phyloP scores from a whole-genome alignment of 2,329 filamentous ascomycete genomes.

The Fusarium sp. region DNA sequence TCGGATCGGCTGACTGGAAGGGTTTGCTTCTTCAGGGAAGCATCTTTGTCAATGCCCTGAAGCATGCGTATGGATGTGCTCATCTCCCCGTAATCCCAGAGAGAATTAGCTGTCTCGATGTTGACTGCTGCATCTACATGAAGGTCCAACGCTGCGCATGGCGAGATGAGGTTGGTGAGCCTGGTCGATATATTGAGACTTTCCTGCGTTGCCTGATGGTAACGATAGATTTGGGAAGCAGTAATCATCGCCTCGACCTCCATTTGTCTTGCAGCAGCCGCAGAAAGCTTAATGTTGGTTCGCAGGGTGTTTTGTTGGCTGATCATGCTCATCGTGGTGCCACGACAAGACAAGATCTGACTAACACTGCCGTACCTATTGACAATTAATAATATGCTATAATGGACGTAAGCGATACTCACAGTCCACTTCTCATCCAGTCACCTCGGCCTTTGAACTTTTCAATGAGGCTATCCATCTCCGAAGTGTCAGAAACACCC shows the following conservation, averaged over 20 bases:
- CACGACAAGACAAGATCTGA: slow-evolving; percentile 83
- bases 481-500: slow-evolving; percentile 67
- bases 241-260: slow-evolving; percentile 83
- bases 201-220: slow-evolving; percentile 86
- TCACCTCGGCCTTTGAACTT: slow-evolving; percentile 74
- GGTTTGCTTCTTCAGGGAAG: slow-evolving; percentile 74
- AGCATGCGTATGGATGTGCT: slow-evolving; percentile 90
- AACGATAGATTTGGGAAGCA: slow-evolving; percentile 80
- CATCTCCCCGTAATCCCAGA: slow-evolving; percentile 96
- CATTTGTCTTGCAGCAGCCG: slow-evolving; percentile 74
- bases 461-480: slow-evolving; percentile 72
- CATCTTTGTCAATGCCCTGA: slow-evolving; percentile 74
- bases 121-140: slow-evolving; percentile 82
- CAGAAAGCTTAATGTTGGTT: slow-evolving; percentile 70
- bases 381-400: slow-evolving; percentile 24
- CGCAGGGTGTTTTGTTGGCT: slow-evolving; percentile 77
- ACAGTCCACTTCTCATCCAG: slow-evolving; percentile 90
- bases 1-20: slow-evolving; percentile 81
- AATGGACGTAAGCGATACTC: slow-evolving; percentile 51
- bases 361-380: slow-evolving; percentile 80
- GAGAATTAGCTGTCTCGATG: slow-evolving; percentile 86
- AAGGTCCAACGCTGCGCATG: slow-evolving; percentile 78
- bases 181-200: slow-evolving; percentile 87
- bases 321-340: slow-evolving; percentile 84
- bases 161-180: slow-evolving; percentile 80